Conservation (phyloP, 257 asterid genomes). For the Lithospermum erythrorhizon region DNA sequence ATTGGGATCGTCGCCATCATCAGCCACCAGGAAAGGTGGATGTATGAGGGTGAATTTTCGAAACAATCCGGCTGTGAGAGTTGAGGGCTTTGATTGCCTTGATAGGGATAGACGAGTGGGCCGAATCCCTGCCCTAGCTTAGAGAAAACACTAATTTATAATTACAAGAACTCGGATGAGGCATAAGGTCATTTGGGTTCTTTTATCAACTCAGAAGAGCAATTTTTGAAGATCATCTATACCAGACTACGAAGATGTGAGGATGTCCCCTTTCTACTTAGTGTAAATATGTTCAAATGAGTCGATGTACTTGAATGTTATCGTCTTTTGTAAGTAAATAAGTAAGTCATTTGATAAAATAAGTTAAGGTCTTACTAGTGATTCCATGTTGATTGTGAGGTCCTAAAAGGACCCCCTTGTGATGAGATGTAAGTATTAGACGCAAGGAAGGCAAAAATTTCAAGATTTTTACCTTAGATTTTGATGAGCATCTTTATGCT, state of each 20-base stretch:
- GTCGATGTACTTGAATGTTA: slow-evolving; percentile 54
- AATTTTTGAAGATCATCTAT: slow-evolving; percentile 26
- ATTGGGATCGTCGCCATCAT: slow-evolving; percentile 43
- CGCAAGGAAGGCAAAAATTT: slow-evolving; percentile 19
- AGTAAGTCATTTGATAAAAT: slow-evolving; percentile 26
- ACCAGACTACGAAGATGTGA: not conserved
- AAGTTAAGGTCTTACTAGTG: slow-evolving; percentile 10
- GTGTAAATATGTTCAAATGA: slow-evolving; percentile 41
- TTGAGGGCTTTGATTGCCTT: slow-evolving; percentile 94
- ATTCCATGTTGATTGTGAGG: slow-evolving; percentile 15
- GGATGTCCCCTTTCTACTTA: slow-evolving; percentile 29
- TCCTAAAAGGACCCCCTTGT: slow-evolving; percentile 13
- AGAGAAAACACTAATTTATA: slow-evolving; percentile 3
- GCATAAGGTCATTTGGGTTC: not conserved
- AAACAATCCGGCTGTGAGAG: slow-evolving; percentile 81
- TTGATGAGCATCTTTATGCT: slow-evolving; percentile 26
- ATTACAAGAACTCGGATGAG: not conserved
- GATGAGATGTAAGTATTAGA: slow-evolving; percentile 53
- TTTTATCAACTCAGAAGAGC: slow-evolving; percentile 9
- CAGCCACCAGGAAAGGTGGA: slow-evolving; percentile 45
- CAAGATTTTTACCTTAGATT: slow-evolving; percentile 23
- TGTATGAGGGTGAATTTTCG: slow-evolving; percentile 83
- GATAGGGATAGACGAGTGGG: slow-evolving; percentile 87
- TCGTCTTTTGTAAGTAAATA: slow-evolving; percentile 28
- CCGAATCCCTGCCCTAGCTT: slow-evolving; percentile 96